Evolutionary conservation across 1,284 basidiomycete genomes (phyloP).

Genomic region (Pseudozyma thailandica): DNA sequence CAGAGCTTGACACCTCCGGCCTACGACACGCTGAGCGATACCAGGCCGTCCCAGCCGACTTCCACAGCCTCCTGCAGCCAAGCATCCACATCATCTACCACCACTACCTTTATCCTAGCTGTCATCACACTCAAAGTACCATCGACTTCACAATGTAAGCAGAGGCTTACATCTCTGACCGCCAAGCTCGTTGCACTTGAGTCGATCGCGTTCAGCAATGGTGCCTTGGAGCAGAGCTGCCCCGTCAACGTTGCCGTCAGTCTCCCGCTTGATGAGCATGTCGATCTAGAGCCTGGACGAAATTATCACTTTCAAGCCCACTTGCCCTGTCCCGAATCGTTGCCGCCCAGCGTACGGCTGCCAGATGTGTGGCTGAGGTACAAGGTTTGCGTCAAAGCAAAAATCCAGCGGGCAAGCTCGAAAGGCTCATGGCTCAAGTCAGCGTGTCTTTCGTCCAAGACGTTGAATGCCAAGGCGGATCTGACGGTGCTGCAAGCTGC

Average conservation of each 20-base stretch:
- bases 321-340: background rate
- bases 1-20: background rate
- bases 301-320: constrained; percentile 9
- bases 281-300: background rate
- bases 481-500: constrained; percentile 5
- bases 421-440: background rate
- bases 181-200: constrained; percentile 11
- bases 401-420: background rate
- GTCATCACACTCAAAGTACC: constrained; percentile 7
- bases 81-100: background rate
- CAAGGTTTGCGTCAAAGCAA: constrained; percentile 11
- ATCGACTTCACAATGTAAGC: background rate
- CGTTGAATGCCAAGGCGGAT: background rate
- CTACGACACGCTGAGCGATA: background rate
- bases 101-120: background rate
- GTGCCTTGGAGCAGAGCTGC: constrained; percentile 15
- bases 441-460: background rate
- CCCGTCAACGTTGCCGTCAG: constrained; percentile 8
- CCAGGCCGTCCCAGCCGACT: background rate
- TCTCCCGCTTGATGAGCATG: background rate
- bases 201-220: constrained; percentile 18
- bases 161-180: constrained; percentile 5
- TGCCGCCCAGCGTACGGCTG: constrained; percentile 21
- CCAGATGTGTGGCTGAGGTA: constrained; percentile 13
- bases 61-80: background rate